phyloP scores from a whole-genome alignment of 1,284 basidiomycete species.

The Ustilago trichophora region DNA sequence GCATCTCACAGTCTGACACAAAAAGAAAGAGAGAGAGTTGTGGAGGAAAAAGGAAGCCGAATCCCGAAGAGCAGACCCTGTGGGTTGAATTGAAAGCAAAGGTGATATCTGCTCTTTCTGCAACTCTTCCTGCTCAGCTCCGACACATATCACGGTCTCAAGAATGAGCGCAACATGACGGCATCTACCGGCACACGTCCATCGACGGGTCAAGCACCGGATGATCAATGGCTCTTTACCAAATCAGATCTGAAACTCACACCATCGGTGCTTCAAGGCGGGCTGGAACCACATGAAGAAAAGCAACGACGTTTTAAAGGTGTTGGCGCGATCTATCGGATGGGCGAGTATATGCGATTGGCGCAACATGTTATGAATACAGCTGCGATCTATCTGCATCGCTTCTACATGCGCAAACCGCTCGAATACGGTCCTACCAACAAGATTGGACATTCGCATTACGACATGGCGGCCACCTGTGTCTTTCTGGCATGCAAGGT shows the following conservation, averaged over 20 bases:
- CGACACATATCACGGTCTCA: not conserved
- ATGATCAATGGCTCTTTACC: conserved; percentile 54
- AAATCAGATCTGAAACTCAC: conserved; percentile 44
- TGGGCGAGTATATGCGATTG: conserved; percentile 60
- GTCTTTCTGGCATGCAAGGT: conserved; percentile 91
- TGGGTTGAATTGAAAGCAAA: too few species aligned
- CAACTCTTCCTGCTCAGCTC: not conserved
- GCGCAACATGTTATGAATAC: conserved; percentile 59
- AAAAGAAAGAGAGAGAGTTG: too few species aligned
- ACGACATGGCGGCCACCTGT: conserved; percentile 83
- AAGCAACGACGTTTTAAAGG: conserved; percentile 56
- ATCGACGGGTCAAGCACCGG: conserved; percentile 14
- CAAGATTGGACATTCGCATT: conserved; percentile 70
- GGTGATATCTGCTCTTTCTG: too few species aligned
- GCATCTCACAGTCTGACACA: too few species aligned
- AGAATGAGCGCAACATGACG: conserved; percentile 33
- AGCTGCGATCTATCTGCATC: conserved; percentile 87
- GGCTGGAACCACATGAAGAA: conserved; percentile 43
- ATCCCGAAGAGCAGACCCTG: too few species aligned
- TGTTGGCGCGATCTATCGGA: conserved; percentile 54
- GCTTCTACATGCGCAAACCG: conserved; percentile 91
- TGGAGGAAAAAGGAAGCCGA: too few species aligned
- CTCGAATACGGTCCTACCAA: conserved; percentile 71
- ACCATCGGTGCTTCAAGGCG: conserved; percentile 41
- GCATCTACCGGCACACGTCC: conserved; percentile 17